Evolutionary conservation across 164 flowering plant species (phyloP).

Genomic region (Santalum album): DNA sequence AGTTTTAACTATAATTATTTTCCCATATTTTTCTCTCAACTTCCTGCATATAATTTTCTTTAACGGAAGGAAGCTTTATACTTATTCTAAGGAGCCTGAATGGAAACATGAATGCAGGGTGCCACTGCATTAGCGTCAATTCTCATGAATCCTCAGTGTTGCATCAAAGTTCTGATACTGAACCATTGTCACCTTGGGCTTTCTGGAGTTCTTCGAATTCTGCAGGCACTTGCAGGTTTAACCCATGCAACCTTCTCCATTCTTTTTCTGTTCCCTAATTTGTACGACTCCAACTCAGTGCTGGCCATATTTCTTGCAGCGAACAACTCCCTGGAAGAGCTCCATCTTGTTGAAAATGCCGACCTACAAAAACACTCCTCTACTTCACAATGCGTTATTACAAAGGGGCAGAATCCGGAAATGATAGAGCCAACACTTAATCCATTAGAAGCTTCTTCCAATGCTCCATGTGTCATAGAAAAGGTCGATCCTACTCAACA

Average conservation of each 20-base stretch:
- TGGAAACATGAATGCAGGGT: conserved; percentile 43
- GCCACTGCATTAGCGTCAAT: conserved; percentile 36
- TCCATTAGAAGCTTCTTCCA: conserved; percentile 10
- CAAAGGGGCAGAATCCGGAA: conserved; percentile 12
- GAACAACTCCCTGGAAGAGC: conserved; percentile 63
- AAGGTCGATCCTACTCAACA: conserved; percentile 20
- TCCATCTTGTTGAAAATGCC: conserved; percentile 68
- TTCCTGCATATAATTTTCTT: background rate
- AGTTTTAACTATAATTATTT: no score
- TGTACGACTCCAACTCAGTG: conserved; percentile 1
- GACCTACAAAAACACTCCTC: conserved; percentile 16
- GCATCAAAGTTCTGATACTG: conserved; percentile 49
- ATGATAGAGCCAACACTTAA: conserved; percentile 9
- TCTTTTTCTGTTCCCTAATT: background rate
- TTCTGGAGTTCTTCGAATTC: conserved; percentile 42
- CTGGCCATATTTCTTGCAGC: conserved; percentile 25
- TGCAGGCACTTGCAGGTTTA: conserved; percentile 63
- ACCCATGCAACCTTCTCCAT: background rate
- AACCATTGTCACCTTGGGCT: conserved; percentile 66
- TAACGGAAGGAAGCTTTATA: background rate
- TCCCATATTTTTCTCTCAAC: background rate
- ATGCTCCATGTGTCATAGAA: conserved; percentile 8
- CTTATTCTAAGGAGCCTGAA: background rate
- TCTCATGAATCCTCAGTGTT: conserved; percentile 49
- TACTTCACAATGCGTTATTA: conserved; percentile 3